Evolutionary conservation across 331 rosid genomes (phyloP).

Genomic region (Arachis monticola): DNA sequence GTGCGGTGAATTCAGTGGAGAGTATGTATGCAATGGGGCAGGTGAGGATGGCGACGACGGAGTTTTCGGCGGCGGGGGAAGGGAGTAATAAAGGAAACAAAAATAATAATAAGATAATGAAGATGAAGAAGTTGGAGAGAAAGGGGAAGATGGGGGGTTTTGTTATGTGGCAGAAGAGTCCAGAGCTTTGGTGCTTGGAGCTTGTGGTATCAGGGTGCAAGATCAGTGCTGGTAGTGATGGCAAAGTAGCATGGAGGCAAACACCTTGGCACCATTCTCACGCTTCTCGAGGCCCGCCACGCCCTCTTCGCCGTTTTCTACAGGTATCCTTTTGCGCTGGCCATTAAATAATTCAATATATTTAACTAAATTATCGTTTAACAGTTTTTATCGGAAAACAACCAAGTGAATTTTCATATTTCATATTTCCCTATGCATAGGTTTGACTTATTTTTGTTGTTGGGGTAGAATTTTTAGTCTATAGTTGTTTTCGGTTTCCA

Average conservation of each 20-base stretch:
- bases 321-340: constrained; percentile 51
- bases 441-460: constrained; percentile 35
- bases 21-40: constrained; percentile 98
- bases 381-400: no score
- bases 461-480: constrained; percentile 8
- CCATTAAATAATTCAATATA: no score
- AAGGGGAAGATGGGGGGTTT: constrained; percentile 88
- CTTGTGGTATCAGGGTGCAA: constrained; percentile 77
- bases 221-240: constrained; percentile 93
- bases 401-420: no score
- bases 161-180: constrained; percentile 88
- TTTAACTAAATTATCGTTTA: no score
- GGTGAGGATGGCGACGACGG: constrained; percentile 80
- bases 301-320: constrained; percentile 82
- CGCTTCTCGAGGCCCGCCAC: constrained; percentile 94
- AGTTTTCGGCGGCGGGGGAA: constrained; percentile 63
- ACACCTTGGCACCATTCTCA: constrained; percentile 99
- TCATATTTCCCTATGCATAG: no score
- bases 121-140: constrained; percentile 50
- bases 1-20: constrained; percentile 62
- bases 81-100: constrained; percentile 34
- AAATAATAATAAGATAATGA: constrained; percentile 45
- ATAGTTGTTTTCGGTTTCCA: constrained; percentile 5
- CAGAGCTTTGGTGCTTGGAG: constrained; percentile 91
- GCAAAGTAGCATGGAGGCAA: constrained; percentile 92